Conservation (phyloP, 164 flowering plant species). For the grape (Vitis vinifera) region DNA sequence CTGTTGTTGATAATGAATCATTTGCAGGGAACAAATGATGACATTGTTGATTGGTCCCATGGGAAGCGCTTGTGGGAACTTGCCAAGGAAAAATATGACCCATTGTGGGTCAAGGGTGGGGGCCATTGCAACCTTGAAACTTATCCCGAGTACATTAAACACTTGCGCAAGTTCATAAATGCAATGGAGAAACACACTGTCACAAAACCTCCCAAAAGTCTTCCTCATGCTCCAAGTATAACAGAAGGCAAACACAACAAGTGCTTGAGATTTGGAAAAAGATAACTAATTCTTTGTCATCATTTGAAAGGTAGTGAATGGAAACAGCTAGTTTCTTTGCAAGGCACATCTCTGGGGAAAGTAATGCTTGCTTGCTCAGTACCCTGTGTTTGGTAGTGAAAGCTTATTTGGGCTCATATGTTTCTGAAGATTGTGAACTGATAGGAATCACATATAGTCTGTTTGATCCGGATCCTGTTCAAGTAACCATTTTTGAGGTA, state of each 20-base stretch:
- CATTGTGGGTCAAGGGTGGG: conserved; percentile 94
- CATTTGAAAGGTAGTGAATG: neutral
- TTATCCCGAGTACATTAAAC: conserved; percentile 91
- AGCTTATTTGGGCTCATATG: neutral
- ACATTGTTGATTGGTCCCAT: conserved; percentile 89
- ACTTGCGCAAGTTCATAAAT: conserved; percentile 82
- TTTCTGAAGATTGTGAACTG: neutral
- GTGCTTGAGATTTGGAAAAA: conserved; percentile 82
- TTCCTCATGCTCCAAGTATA: conserved; percentile 37
- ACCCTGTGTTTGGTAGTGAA: neutral
- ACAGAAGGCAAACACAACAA: conserved; percentile 72
- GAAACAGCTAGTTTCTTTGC: neutral
- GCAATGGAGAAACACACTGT: conserved; percentile 82
- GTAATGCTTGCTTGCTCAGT: neutral
- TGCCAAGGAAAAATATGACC: conserved; percentile 91
- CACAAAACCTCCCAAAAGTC: conserved; percentile 47
- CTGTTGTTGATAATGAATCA: conserved; percentile 4
- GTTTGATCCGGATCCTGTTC: conserved; percentile 12
- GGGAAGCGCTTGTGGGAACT: conserved; percentile 97
- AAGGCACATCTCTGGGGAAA: neutral
- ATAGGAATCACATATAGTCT: neutral
- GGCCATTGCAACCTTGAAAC: conserved; percentile 98
- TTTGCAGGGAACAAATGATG: conserved; percentile 86
- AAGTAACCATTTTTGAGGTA: conserved; percentile 9
- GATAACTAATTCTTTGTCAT: conserved; percentile 24